phyloP scores from a whole-genome alignment of 495 filamentous ascomycete species.

The Articulospora tetracladia region DNA sequence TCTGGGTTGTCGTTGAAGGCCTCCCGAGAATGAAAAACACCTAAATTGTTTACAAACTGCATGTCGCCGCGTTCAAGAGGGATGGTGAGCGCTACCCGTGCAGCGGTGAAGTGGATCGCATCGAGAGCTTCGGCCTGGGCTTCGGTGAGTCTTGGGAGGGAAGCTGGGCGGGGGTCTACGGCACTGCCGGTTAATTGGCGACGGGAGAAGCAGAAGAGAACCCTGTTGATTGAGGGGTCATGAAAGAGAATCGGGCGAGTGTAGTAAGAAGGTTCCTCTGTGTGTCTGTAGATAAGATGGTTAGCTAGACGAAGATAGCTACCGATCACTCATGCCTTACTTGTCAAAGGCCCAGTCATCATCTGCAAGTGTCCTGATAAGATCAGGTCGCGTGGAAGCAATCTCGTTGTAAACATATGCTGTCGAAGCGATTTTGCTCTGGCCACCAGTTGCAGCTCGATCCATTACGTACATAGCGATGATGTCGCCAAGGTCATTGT shows the following conservation, averaged over 20 bases:
- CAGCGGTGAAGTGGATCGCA: background rate
- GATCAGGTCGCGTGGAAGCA: conserved; percentile 55
- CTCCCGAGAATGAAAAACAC: conserved; percentile 62
- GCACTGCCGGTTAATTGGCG: conserved; percentile 6
- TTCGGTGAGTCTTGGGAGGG: conserved; percentile 50
- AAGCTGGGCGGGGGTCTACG: conserved; percentile 32
- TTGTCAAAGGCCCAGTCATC: conserved; percentile 8
- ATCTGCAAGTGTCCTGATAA: conserved; percentile 51
- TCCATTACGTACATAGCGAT: conserved; percentile 8
- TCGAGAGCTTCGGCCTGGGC: conserved; percentile 39
- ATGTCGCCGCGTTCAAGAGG: conserved; percentile 62
- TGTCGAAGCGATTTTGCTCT: conserved; percentile 56
- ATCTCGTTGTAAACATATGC: conserved; percentile 63
- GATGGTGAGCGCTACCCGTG: conserved; percentile 39
- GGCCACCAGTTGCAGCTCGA: conserved; percentile 41
- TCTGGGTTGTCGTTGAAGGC: conserved; percentile 47
- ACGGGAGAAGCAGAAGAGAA: conserved; percentile 6
- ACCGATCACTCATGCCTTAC: background rate
- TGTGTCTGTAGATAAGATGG: background rate
- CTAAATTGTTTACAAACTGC: conserved; percentile 72
- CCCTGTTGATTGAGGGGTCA: background rate
- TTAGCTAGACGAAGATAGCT: background rate
- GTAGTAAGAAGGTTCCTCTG: background rate
- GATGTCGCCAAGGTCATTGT: conserved; percentile 15
- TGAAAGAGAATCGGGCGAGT: background rate